Base-by-base conservation (phyloP, 768 basidiomycete species). In the Trichaptum fuscoviolaceum region DNA sequence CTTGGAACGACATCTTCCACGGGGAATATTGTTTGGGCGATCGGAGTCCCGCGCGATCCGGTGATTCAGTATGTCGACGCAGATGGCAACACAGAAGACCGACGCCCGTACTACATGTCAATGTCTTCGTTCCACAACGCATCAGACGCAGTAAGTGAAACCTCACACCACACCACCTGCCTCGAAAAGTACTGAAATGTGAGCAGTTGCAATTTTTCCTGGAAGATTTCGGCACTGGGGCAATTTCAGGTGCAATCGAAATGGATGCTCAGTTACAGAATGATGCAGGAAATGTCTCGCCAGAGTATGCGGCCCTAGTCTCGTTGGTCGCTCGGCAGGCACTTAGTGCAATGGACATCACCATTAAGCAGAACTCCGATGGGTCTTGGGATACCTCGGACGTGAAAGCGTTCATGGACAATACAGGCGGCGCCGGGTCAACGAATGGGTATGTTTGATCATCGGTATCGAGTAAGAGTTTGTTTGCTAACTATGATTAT, bases 341-440 rank as follows among this genome's bases (percentile, higher is more conserved):
- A 7, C 59, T 71, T 60, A 65, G 69, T 36, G 63, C 64, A 20
- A 63, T 69, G 35, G 70, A 71, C 34, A 66, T 71, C 3, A 71
- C 70, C 15, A 27, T 64, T 57, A 20, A 25, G 25, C 27, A 63
- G 58, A 34, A 27, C 58, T 23, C 57, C 59, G 59, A 63, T 60
- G 18, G 58, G 64, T 26, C 26, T 12, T 63, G 63, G 63, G 35
- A 63, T 20, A 63, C 63, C 18, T 63, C 63, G 30, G 70, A 71
- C 62, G 64, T 71, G 17, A 66, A 62, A 42, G 36, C 63, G 23
- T 71, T 71, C 62, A 66, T 71, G 67, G 65, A 63, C 59, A 67
- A 67, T 64, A 69, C 59, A 18, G 70, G 70, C 59, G 23, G 23
- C 30, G 59, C 30, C 3, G 59, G 59, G 2, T 52, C 42, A 17